A percentile compares a stretch with the other conserved stretches of the same genome.
Evolutionary conservation across 2,329 filamentous ascomycete genomes (phyloP).

Genomic region (Claviceps sp.): DNA sequence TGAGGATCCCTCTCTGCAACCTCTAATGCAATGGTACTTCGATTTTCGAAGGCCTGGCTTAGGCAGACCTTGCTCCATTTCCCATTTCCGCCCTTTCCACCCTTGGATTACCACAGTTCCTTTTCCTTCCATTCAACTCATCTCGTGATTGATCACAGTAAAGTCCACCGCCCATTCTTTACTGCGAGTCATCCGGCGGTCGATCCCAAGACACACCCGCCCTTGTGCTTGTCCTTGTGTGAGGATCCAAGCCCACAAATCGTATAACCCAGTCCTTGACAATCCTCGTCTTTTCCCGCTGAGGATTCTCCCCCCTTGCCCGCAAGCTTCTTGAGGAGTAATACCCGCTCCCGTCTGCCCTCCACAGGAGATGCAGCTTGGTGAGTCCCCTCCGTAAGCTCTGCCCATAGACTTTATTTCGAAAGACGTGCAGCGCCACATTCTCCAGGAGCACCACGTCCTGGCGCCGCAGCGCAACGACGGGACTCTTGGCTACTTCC

Average conservation of each 20-base stretch:
- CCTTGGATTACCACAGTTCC: conserved; percentile 15
- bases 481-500: conserved; percentile 16
- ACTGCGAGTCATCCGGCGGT: conserved; percentile 29
- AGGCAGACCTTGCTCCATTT: neutral
- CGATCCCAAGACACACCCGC: conserved; percentile 19
- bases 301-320: conserved; percentile 21
- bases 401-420: conserved; percentile 69
- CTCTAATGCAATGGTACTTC: too few species aligned
- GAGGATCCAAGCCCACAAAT: conserved; percentile 43
- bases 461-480: conserved; percentile 44
- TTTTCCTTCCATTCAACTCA: neutral
- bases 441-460: conserved; percentile 73
- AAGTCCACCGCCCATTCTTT: neutral
- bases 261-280: conserved; percentile 64
- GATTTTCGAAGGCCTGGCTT: too few species aligned
- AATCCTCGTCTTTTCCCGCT: conserved; percentile 48
- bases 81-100: neutral
- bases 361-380: conserved; percentile 50
- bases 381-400: conserved; percentile 62
- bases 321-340: conserved; percentile 41
- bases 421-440: conserved; percentile 64
- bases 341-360: conserved; percentile 37
- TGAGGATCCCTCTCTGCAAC: too few species aligned
- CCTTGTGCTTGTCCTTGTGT: conserved; percentile 6
- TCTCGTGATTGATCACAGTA: neutral